Percentiles rank a stretch among this genome's conserved stretches.
phyloP scores from a whole-genome alignment of 805 yeast genomes.

The Saturnispora gosingensis region DNA sequence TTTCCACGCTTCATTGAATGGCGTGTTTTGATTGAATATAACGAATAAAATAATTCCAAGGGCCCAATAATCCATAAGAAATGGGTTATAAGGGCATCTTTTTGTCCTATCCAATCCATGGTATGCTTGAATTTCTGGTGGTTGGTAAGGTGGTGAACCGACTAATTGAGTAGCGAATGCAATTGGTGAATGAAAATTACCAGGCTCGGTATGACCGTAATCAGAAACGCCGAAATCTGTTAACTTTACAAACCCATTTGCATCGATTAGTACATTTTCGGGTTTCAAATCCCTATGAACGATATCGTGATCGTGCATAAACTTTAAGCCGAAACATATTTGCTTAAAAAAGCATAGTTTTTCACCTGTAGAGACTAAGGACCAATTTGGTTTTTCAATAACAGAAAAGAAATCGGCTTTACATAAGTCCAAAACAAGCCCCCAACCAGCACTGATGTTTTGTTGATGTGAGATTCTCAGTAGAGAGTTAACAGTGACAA shows the following conservation, averaged over 20 bases:
- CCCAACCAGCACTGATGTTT: conserved; percentile 65
- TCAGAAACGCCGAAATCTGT: conserved; percentile 93
- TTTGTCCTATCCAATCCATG: conserved; percentile 31
- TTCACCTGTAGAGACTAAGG: conserved; percentile 35
- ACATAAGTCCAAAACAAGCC: conserved; percentile 62
- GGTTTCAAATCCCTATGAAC: conserved; percentile 95
- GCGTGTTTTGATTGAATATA: conserved; percentile 48
- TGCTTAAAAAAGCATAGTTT: conserved; percentile 69
- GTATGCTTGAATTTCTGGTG: conserved; percentile 64
- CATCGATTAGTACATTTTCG: conserved; percentile 71
- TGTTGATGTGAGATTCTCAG: conserved; percentile 51
- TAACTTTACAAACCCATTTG: conserved; percentile 50
- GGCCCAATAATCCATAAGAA: conserved; percentile 69
- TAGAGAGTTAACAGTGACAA: conserved; percentile 49
- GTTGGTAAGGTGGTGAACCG: conserved; percentile 78
- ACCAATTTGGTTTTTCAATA: conserved; percentile 55
- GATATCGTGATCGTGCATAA: conserved; percentile 65
- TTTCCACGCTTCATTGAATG: conserved; percentile 46
- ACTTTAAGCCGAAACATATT: conserved; percentile 53
- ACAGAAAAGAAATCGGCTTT: conserved; percentile 48
- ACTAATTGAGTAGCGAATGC: conserved; percentile 43
- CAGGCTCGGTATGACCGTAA: conserved; percentile 51
- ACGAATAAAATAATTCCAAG: conserved; percentile 64
- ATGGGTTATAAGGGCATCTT: conserved; percentile 45
- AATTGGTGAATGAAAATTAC: conserved; percentile 39